phyloP scores from a whole-genome alignment of 2,329 filamentous ascomycete species.

The Zasmidium citrigriseum region DNA sequence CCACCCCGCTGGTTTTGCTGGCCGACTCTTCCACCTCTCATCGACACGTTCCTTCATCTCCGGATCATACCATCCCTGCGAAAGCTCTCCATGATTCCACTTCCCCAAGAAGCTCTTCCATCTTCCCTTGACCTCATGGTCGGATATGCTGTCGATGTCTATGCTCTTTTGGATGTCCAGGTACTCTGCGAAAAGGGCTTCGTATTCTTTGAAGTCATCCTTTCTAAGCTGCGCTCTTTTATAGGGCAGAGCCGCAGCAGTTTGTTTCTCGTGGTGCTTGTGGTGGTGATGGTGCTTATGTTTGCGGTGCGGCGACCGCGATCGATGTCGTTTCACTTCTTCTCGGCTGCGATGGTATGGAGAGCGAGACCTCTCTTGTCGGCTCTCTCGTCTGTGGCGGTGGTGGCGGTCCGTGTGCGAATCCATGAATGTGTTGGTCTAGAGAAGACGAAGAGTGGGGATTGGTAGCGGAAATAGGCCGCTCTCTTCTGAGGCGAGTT shows the following conservation, averaged over 20 bases:
- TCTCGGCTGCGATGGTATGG: slow-evolving; percentile 11
- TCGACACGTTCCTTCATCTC: slow-evolving; percentile 62
- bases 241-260: slow-evolving; percentile 24
- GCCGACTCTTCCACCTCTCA: slow-evolving; percentile 20
- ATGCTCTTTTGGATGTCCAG: slow-evolving; percentile 84
- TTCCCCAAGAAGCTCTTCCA: slow-evolving; percentile 93
- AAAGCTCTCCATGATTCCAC: slow-evolving; percentile 89
- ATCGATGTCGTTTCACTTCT: slow-evolving; percentile 27
- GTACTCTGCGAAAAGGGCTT: slow-evolving; percentile 77
- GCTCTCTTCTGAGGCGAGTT: not conserved
- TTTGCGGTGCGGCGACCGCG: slow-evolving; percentile 28
- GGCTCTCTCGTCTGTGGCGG: not conserved
- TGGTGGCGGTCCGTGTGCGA: not conserved
- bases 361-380: slow-evolving; percentile 26
- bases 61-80: slow-evolving; percentile 92
- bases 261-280: slow-evolving; percentile 4
- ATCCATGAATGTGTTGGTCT: not conserved
- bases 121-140: slow-evolving; percentile 74
- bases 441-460: not conserved
- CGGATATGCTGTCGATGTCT: slow-evolving; percentile 66
- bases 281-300: slow-evolving; percentile 14
- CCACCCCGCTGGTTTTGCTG: slow-evolving; percentile 6
- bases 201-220: slow-evolving; percentile 65
- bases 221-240: slow-evolving; percentile 61
- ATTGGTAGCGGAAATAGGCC: not conserved